Evolutionary conservation across 2,329 filamentous ascomycete genomes (phyloP).

Genomic region (Ambrosiella xylebori): DNA sequence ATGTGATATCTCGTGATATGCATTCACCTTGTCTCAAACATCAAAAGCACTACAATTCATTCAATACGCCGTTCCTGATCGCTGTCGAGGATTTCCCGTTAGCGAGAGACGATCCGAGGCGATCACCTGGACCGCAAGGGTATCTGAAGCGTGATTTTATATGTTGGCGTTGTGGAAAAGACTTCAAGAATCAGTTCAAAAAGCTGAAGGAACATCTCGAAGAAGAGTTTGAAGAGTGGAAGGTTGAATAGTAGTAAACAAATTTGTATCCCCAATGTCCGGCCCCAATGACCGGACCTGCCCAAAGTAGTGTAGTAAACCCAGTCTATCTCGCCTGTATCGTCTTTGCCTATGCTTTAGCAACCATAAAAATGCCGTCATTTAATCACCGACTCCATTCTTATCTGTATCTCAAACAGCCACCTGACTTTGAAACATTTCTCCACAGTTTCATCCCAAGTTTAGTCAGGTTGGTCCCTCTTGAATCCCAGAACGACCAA

Average conservation of each 20-base stretch:
- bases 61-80: conserved; percentile 72
- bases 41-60: conserved; percentile 83
- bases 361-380: no score
- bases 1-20: conserved; percentile 70
- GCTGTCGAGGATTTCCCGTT: conserved; percentile 66
- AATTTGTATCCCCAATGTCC: no score
- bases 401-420: no score
- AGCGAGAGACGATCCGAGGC: conserved; percentile 42
- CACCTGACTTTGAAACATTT: no score
- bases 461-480: no score
- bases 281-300: background rate
- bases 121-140: conserved; percentile 34
- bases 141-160: conserved; percentile 49
- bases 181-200: conserved; percentile 59
- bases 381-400: no score
- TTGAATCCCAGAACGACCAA: no score
- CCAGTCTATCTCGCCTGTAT: no score
- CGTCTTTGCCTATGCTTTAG: no score
- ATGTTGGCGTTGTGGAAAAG: conserved; percentile 70
- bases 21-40: conserved; percentile 55
- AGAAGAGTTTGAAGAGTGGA: conserved; percentile 63
- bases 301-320: background rate
- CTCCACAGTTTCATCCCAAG: no score
- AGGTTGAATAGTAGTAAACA: conserved; percentile 29
- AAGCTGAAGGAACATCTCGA: conserved; percentile 59